Evolutionary conservation across 2,329 filamentous ascomycete genomes (phyloP).

Genomic region (Exophiala oligosperma): DNA sequence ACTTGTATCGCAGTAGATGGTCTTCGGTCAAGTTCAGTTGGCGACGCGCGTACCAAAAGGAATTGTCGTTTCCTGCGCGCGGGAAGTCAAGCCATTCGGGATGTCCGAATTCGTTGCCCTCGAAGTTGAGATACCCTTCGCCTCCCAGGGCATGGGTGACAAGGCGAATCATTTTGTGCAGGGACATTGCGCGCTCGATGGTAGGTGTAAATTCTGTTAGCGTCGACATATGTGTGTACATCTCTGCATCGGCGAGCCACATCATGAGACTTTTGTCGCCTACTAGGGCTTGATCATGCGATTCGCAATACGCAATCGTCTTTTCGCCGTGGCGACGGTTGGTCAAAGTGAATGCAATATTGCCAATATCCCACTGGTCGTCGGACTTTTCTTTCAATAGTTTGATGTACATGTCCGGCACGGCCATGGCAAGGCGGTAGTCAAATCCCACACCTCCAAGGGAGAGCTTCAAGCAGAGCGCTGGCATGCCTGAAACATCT

Average conservation of each 20-base stretch:
- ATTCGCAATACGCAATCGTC: constrained; percentile 96
- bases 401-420: constrained; percentile 99
- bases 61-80: constrained; percentile 86
- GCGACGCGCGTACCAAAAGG: constrained; percentile 89
- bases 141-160: constrained; percentile 89
- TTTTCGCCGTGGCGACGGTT: constrained; percentile 96
- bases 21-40: constrained; percentile 94
- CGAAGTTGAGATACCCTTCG: constrained; percentile 97
- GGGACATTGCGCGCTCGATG: constrained; percentile 84
- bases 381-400: constrained; percentile 92
- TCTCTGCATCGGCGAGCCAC: constrained; percentile 94
- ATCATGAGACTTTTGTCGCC: constrained; percentile 97
- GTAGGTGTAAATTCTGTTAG: constrained; percentile 80
- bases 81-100: constrained; percentile 99
- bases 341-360: constrained; percentile 81
- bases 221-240: constrained; percentile 97
- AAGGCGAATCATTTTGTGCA: constrained; percentile 97
- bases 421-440: constrained; percentile 94
- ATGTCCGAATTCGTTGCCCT: constrained; percentile 98
- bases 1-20: constrained; percentile 78
- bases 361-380: constrained; percentile 85
- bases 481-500: constrained; percentile 97
- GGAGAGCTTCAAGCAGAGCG: constrained; percentile 81
- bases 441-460: constrained; percentile 94
- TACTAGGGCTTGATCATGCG: constrained; percentile 94